These are phyloP conservation scores for Tetrastigma voinierianum DNA, from an alignment of 164 flowering plant species.

Conservation along the genomic window DNA sequence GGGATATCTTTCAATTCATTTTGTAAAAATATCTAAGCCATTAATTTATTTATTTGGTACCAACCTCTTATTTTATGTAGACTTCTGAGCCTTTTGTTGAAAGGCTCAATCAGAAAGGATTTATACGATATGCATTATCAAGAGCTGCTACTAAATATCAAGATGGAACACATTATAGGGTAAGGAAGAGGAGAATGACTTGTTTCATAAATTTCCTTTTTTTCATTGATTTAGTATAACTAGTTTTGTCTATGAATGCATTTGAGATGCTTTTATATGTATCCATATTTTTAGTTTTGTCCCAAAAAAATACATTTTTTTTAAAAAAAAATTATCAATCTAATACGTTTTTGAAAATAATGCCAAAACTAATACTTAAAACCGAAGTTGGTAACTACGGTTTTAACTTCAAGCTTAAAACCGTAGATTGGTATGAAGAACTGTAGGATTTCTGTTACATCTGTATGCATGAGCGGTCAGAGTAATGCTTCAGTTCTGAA, in stretches of 20 bases:
- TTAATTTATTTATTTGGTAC: too few species aligned
- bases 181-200: background rate
- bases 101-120: slow-evolving; percentile 11
- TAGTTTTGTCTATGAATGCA: background rate
- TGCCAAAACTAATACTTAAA: too few species aligned
- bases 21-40: too few species aligned
- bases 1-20: too few species aligned
- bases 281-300: background rate
- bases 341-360: too few species aligned
- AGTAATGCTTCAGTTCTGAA: background rate
- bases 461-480: background rate
- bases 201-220: background rate
- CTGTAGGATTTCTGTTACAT: background rate
- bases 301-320: too few species aligned
- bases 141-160: slow-evolving; percentile 15
- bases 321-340: too few species aligned
- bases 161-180: slow-evolving; percentile 15
- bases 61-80: too few species aligned
- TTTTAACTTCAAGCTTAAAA: too few species aligned
- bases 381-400: too few species aligned
- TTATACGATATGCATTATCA: slow-evolving; percentile 9
- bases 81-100: background rate
- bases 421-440: background rate
- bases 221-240: background rate
- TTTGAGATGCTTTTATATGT: background rate